phyloP scores from a whole-genome alignment of 495 filamentous ascomycete species.

The Beverwykella pulmonaria region DNA sequence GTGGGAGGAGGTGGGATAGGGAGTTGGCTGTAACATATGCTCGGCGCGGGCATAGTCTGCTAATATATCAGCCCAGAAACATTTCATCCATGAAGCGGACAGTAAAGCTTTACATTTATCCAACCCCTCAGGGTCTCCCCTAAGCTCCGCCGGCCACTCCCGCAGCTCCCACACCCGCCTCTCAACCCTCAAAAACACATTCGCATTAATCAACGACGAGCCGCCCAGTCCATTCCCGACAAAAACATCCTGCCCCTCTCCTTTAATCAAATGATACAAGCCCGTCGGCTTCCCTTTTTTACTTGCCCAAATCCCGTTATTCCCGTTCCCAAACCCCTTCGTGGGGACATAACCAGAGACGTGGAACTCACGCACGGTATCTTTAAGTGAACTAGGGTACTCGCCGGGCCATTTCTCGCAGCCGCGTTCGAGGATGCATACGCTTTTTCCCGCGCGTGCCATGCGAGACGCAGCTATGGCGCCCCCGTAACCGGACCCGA shows the following conservation, averaged over 20 bases:
- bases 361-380: conserved; percentile 55
- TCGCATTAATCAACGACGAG: conserved; percentile 67
- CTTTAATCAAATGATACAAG: conserved; percentile 65
- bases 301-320: not conserved
- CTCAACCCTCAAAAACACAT: conserved; percentile 67
- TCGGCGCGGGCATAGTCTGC: conserved; percentile 60
- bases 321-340: conserved; percentile 23
- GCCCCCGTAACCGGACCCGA: conserved; percentile 70
- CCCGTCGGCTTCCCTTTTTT: conserved; percentile 60
- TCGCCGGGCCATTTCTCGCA: conserved; percentile 68
- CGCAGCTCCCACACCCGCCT: conserved; percentile 55
- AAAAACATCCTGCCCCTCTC: conserved; percentile 67
- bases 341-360: conserved; percentile 55
- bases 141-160: conserved; percentile 63
- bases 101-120: conserved; percentile 61
- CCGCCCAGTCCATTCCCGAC: conserved; percentile 68
- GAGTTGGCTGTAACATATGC: conserved; percentile 60
- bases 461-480: conserved; percentile 67
- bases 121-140: conserved; percentile 50
- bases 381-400: conserved; percentile 55
- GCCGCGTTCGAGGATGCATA: conserved; percentile 65
- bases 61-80: no score
- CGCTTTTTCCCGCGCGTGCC: conserved; percentile 61
- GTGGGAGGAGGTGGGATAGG: conserved; percentile 61
- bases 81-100: no score